phyloP scores from a whole-genome alignment of 148 eudicot genomes.

The Chenopodium suecicum region DNA sequence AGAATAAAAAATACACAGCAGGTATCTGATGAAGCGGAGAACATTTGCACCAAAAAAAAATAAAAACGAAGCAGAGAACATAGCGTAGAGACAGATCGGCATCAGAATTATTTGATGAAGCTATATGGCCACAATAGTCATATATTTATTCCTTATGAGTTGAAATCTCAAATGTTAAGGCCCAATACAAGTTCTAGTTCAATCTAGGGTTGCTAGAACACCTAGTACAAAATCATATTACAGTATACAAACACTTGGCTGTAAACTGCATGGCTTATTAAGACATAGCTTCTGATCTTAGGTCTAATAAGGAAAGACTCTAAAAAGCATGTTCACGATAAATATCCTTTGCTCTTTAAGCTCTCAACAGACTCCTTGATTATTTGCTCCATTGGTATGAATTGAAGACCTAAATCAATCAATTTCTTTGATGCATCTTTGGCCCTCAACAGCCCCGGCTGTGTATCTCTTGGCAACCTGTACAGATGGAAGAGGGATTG shows the following conservation, averaged over 20 bases:
- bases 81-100: not conserved
- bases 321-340: slow-evolving; percentile 34
- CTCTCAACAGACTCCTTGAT: slow-evolving; percentile 82
- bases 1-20: too few species aligned
- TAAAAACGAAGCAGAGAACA: not conserved
- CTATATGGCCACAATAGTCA: not conserved
- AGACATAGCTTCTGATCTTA: slow-evolving; percentile 9
- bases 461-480: slow-evolving; percentile 84
- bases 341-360: slow-evolving; percentile 68
- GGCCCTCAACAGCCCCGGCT: slow-evolving; percentile 72
- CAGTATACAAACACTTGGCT: not conserved
- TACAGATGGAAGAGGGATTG: not conserved
- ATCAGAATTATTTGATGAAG: not conserved
- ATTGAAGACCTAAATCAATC: slow-evolving; percentile 76
- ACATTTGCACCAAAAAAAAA: too few species aligned
- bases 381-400: slow-evolving; percentile 73
- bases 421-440: slow-evolving; percentile 69
- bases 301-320: not conserved
- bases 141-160: not conserved
- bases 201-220: not conserved
- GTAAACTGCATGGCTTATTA: not conserved
- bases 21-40: not conserved
- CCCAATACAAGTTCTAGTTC: not conserved
- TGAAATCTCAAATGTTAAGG: not conserved
- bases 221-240: not conserved